Evolutionary conservation across 2,329 filamentous ascomycete species (phyloP), one percentile per base, ranked within the genome.

Genomic region (Anisogramma anomala): DNA sequence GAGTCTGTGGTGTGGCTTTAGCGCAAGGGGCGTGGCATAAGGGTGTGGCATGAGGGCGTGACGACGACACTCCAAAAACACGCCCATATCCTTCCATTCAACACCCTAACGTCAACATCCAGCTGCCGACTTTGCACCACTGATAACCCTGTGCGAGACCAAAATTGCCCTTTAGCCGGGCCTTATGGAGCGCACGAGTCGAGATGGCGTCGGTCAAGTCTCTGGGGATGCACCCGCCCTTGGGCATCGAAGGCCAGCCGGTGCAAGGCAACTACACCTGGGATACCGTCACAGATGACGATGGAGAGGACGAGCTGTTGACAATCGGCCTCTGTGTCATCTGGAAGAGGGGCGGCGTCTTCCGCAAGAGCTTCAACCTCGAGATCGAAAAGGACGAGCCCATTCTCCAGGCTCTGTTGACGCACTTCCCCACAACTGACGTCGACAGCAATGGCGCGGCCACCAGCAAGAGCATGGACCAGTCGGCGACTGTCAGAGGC

Each of bases 191-290:
- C 38, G 31, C 19, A 25, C 18, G 17, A 32, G n/a, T 41, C 52
- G 54, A 51, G 39, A 98, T 98, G 93, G 89, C 89, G 52, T 79
- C 83, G 58, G 77, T 95, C 64, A 84, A 78, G 61, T 95, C 89
- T 50, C 74, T 95, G 55, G 91, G 91, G 60, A 71, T 94, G 56
- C 89, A 96, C 67, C 79, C 83, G 65, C 88, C 93, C 37, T 39
- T 47, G 14, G 41, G 45, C 25, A 31, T 47, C 20, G 41, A 41
- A 13, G 45, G 45, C 14, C 37, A 44, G 13, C 41, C 41, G 1
- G 31, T 44, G 30, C 33, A 36, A 5, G 34, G 31, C 6, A 41
- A 19, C 4, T 96, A 94, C 59, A 68, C 67, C 43, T 96, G 91
- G 88, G 73, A 84, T 25, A 79, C 80, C 26, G 64, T 55, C 11